Evolutionary conservation across 768 basidiomycete genomes (phyloP).

Genomic region (Scleroderma citrinum): DNA sequence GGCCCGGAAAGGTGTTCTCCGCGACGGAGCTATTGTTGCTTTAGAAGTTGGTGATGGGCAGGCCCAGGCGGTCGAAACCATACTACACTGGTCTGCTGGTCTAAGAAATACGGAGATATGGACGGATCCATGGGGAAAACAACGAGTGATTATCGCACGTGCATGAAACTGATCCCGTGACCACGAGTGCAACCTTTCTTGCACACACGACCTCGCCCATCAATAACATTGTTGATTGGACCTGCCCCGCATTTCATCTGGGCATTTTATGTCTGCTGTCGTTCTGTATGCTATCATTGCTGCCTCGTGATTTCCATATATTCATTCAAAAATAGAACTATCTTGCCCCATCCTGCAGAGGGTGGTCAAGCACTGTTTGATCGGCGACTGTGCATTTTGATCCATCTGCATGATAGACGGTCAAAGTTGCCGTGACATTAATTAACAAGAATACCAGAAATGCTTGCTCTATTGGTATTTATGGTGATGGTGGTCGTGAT

Average conservation of each 20-base stretch:
- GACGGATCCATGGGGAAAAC: slow-evolving; percentile 74
- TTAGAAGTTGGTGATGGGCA: slow-evolving; percentile 80
- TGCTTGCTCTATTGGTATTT: not conserved
- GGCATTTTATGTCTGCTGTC: too few species aligned
- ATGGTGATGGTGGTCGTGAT: not conserved
- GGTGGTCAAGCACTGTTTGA: too few species aligned
- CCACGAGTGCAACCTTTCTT: not conserved
- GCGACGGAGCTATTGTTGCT: slow-evolving; percentile 50
- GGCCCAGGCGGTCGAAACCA: slow-evolving; percentile 51
- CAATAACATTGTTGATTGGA: too few species aligned
- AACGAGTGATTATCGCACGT: slow-evolving; percentile 63
- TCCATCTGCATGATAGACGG: too few species aligned
- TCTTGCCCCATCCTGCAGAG: too few species aligned
- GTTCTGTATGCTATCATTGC: too few species aligned
- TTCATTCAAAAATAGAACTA: too few species aligned
- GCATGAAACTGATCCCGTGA: slow-evolving; percentile 21
- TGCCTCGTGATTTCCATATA: too few species aligned
- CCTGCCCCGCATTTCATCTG: too few species aligned
- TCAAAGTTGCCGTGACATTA: too few species aligned
- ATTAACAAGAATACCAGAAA: not conserved
- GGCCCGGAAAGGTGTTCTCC: slow-evolving; percentile 45
- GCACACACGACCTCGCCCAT: too few species aligned
- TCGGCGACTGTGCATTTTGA: too few species aligned
- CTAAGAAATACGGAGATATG: slow-evolving; percentile 57
- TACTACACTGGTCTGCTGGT: slow-evolving; percentile 46